phyloP scores from a whole-genome alignment of 805 yeast species.

The Zygotorulaspora sp. region DNA sequence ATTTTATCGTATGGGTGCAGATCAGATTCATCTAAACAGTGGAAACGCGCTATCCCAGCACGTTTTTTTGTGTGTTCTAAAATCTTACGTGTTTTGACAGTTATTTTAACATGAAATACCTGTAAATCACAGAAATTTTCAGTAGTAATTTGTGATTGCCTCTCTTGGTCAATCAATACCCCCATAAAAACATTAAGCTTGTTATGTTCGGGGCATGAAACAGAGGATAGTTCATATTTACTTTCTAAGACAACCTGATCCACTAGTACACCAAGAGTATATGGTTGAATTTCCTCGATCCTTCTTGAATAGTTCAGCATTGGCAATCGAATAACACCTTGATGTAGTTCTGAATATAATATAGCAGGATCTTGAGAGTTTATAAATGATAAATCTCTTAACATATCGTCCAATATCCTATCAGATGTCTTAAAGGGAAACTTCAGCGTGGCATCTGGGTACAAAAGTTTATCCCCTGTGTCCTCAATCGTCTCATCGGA shows the following conservation, averaged over 20 bases:
- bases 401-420: slow-evolving; percentile 60
- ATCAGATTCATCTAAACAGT: slow-evolving; percentile 24
- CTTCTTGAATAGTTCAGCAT: slow-evolving; percentile 32
- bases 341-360: slow-evolving; percentile 9
- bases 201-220: slow-evolving; percentile 28
- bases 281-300: slow-evolving; percentile 20
- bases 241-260: slow-evolving; percentile 33
- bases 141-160: slow-evolving; percentile 6
- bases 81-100: slow-evolving; percentile 31
- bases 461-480: slow-evolving; percentile 28
- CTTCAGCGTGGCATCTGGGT: slow-evolving; percentile 16
- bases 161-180: slow-evolving; percentile 22
- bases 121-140: slow-evolving; percentile 18
- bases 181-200: slow-evolving; percentile 34
- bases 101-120: slow-evolving; percentile 36
- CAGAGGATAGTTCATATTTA: slow-evolving; percentile 27
- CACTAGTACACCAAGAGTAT: slow-evolving; percentile 25
- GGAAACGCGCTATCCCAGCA: slow-evolving; percentile 34
- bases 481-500: slow-evolving; percentile 13
- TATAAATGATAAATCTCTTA: slow-evolving; percentile 40
- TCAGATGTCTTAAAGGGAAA: slow-evolving; percentile 58
- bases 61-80: slow-evolving; percentile 29
- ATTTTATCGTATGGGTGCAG: slow-evolving; percentile 34
- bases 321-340: slow-evolving; percentile 31
- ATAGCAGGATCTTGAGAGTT: slow-evolving; percentile 12